Evolutionary conservation across 1,284 basidiomycete species (phyloP).

Genomic region (Phylloporus sp.): DNA sequence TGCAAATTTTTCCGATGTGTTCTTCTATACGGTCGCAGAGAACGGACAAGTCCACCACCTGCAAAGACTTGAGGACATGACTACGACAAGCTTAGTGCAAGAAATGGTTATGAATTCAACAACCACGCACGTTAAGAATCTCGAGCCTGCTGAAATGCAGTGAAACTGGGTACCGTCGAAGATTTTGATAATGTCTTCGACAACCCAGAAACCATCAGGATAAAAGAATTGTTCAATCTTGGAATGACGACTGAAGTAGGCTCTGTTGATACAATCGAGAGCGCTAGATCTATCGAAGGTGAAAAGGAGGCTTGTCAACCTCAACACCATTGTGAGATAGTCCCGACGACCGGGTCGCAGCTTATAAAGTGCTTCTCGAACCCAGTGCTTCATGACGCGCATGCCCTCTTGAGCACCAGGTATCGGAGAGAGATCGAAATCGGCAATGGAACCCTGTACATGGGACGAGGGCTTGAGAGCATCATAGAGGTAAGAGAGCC

Average conservation of each 20-base stretch:
- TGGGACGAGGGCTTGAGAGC: slow-evolving; percentile 49
- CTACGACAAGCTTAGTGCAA: slow-evolving; percentile 38
- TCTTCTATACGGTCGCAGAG: slow-evolving; percentile 58
- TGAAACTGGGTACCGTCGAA: slow-evolving; percentile 24
- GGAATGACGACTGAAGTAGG: slow-evolving; percentile 15
- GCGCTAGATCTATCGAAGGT: slow-evolving; percentile 37
- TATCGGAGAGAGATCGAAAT: slow-evolving; percentile 44
- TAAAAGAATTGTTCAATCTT: slow-evolving; percentile 17
- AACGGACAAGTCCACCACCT: slow-evolving; percentile 49
- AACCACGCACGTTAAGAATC: slow-evolving; percentile 28
- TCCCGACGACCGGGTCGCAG: slow-evolving; percentile 23
- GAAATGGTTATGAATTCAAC: background rate
- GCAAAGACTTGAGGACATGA: slow-evolving; percentile 45
- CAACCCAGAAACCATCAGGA: slow-evolving; percentile 36
- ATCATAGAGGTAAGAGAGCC: slow-evolving; percentile 49
- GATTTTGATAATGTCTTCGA: slow-evolving; percentile 45
- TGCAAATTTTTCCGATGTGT: slow-evolving; percentile 46
- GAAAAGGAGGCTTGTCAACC: slow-evolving; percentile 39
- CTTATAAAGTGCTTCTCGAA: slow-evolving; percentile 44
- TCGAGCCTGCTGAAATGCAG: slow-evolving; percentile 41
- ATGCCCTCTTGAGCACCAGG: slow-evolving; percentile 47
- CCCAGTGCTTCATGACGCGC: slow-evolving; percentile 50
- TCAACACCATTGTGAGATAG: slow-evolving; percentile 43
- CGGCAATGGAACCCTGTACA: too few species aligned
- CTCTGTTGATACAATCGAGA: slow-evolving; percentile 28